Conservation (phyloP, 139 green algal species). For the Edaphochlamys debaryana region DNA sequence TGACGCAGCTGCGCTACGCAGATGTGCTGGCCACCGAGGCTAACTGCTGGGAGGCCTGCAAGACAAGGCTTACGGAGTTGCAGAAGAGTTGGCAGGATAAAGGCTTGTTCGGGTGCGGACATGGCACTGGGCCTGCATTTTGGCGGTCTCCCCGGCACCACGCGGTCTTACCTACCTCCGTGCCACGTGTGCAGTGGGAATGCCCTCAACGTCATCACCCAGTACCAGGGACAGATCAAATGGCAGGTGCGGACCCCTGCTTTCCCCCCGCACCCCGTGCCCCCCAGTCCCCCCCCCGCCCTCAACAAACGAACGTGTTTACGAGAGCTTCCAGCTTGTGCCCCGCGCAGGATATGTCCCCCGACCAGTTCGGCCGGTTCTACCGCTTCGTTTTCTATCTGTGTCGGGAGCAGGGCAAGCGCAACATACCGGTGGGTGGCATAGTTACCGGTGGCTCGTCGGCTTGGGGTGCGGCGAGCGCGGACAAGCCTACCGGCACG, state of each 20-base stretch:
- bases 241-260: constrained; percentile 25
- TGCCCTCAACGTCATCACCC: constrained; percentile 22
- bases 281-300: too few relatives aligned
- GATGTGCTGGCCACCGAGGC: constrained; percentile 20
- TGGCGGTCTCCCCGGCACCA: background rate
- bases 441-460: too few relatives aligned
- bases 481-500: too few relatives aligned
- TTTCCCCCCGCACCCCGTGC: background rate
- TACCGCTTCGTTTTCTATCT: constrained; percentile 69
- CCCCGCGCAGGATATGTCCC: constrained; percentile 50
- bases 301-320: too few relatives aligned
- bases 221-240: constrained; percentile 41
- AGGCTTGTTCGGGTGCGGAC: constrained; percentile 46
- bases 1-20: background rate
- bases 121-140: too few relatives aligned
- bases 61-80: constrained; percentile 23
- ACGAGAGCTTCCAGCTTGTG: background rate
- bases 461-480: too few relatives aligned
- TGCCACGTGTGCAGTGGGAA: background rate
- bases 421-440: constrained; percentile 33
- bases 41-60: constrained; percentile 21
- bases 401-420: constrained; percentile 47
- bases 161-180: background rate
- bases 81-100: constrained; percentile 34
- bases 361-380: constrained; percentile 58